A percentile compares a stretch with the other conserved stretches of the same genome.
Conservation (phyloP, 768 basidiomycete genomes). For the Lentinula raphanica region DNA sequence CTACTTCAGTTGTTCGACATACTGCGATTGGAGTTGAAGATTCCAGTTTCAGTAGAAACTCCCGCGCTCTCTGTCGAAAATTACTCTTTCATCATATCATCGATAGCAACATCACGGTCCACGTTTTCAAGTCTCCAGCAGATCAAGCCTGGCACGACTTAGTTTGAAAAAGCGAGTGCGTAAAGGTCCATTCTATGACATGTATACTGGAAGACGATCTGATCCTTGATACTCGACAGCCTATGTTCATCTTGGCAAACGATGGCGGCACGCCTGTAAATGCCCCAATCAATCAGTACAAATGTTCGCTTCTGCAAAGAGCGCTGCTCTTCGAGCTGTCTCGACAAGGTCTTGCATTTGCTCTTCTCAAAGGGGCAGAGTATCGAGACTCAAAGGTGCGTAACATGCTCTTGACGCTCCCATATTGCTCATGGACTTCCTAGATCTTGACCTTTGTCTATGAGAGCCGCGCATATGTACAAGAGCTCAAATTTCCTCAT, state of each 20-base stretch:
- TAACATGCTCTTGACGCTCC: neutral
- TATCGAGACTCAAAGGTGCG: conserved; percentile 62
- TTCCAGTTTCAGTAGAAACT: conserved; percentile 53
- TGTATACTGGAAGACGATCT: neutral
- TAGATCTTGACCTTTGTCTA: conserved; percentile 57
- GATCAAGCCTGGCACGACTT: conserved; percentile 50
- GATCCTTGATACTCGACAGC: conserved; percentile 36
- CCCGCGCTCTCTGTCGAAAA: conserved; percentile 56
- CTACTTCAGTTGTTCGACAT: neutral
- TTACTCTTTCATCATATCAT: conserved; percentile 44
- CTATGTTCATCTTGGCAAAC: conserved; percentile 61
- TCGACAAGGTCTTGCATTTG: conserved; percentile 42
- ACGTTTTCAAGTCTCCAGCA: conserved; percentile 37
- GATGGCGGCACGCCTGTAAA: conserved; percentile 37
- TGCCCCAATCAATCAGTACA: conserved; percentile 12
- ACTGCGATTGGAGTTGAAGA: conserved; percentile 21
- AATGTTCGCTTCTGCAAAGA: conserved; percentile 41
- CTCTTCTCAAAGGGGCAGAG: conserved; percentile 47
- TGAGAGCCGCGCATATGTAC: conserved; percentile 17
- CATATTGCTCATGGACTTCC: neutral
- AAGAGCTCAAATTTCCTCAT: conserved; percentile 3
- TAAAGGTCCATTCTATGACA: neutral
- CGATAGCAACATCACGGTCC: conserved; percentile 30
- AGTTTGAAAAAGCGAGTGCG: conserved; percentile 34
- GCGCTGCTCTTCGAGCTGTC: conserved; percentile 45